These are phyloP conservation scores for Aspergillus felis DNA, from an alignment of 2,329 filamentous ascomycete genomes.

Conservation along the genomic window DNA sequence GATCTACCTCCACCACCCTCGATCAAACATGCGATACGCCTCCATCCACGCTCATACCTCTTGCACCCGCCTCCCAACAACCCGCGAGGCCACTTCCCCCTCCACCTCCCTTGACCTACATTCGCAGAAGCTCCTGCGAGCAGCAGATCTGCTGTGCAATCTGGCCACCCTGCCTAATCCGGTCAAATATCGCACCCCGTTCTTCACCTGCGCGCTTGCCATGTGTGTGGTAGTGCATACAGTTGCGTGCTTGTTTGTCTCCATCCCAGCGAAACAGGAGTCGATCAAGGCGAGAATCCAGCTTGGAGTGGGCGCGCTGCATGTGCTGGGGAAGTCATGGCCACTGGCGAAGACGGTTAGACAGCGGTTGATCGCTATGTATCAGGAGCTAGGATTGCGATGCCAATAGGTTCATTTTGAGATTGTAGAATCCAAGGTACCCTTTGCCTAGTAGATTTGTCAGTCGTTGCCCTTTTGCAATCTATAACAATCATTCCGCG, in stretches of 20 bases:
- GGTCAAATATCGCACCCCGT: conserved; percentile 67
- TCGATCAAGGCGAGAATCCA: conserved; percentile 28
- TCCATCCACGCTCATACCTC: conserved; percentile 17
- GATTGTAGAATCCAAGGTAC: neutral
- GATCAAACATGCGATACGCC: conserved; percentile 55
- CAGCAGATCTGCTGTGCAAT: conserved; percentile 70
- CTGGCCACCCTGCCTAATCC: conserved; percentile 55
- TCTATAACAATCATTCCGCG: neutral
- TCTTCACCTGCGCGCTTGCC: conserved; percentile 73
- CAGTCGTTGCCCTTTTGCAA: neutral
- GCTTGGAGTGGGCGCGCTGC: conserved; percentile 25
- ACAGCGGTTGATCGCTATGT: conserved; percentile 24
- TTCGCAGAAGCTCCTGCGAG: conserved; percentile 72
- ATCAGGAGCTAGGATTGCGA: conserved; percentile 12
- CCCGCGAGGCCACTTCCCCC: neutral
- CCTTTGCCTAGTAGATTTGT: neutral
- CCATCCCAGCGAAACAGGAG: conserved; percentile 30
- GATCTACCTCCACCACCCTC: conserved; percentile 70
- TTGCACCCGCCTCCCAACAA: conserved; percentile 12
- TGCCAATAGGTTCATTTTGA: neutral
- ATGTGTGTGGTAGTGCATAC: conserved; percentile 71
- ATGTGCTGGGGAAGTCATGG: conserved; percentile 28
- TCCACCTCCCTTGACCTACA: conserved; percentile 42
- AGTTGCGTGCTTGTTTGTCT: conserved; percentile 59
- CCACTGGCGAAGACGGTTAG: conserved; percentile 25